These are phyloP conservation scores for Sarocladium kiliense DNA, from an alignment of 2,329 filamentous ascomycete genomes.

Conservation along the genomic window DNA sequence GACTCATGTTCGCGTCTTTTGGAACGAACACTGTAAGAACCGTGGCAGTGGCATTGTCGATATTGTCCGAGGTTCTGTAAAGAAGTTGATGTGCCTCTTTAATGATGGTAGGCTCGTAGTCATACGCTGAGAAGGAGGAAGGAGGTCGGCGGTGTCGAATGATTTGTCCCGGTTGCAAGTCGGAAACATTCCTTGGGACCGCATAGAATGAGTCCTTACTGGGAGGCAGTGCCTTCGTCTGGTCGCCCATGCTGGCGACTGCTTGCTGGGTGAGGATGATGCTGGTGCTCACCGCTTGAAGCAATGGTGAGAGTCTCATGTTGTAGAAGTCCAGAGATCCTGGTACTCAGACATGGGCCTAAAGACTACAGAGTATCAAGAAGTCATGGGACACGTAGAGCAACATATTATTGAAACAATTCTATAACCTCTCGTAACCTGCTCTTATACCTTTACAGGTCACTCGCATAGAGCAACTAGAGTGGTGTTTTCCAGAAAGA, in stretches of 20 bases:
- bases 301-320: not conserved
- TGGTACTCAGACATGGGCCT: not conserved
- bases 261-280: not conserved
- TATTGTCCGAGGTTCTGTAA: slow-evolving; percentile 32
- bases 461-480: too few relatives aligned
- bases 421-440: too few relatives aligned
- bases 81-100: slow-evolving; percentile 26
- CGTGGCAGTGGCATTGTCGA: slow-evolving; percentile 28
- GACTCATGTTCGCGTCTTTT: slow-evolving; percentile 19
- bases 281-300: not conserved
- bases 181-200: slow-evolving; percentile 14
- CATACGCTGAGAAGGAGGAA: slow-evolving; percentile 17
- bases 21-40: slow-evolving; percentile 34
- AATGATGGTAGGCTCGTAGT: slow-evolving; percentile 14
- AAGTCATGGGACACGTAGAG: not conserved
- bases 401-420: not conserved
- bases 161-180: slow-evolving; percentile 16
- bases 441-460: too few relatives aligned
- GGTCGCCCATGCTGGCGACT: not conserved
- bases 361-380: too few relatives aligned
- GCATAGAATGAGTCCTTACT: slow-evolving; percentile 20
- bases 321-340: not conserved
- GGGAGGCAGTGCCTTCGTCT: slow-evolving; percentile 7
- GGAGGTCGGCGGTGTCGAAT: slow-evolving; percentile 17
- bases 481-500: too few relatives aligned